Percentiles rank a stretch among this genome's conserved stretches.
Evolutionary conservation across 306 rosid species (phyloP).

Genomic region (Cucurbita argyrosperma): DNA sequence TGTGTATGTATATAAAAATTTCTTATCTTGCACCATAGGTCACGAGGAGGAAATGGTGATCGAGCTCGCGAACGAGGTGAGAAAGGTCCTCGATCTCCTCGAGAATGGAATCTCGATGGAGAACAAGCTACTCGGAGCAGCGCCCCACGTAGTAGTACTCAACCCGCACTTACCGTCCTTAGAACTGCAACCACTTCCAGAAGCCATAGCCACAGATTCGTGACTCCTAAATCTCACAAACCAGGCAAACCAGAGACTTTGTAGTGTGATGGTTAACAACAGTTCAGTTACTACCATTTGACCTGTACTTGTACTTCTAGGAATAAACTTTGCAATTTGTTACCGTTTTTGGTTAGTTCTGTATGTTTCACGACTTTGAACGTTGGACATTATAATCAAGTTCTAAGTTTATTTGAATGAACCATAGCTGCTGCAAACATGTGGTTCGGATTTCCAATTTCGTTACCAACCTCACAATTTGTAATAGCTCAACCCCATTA

Average conservation of each 20-base stretch:
- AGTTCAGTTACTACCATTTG: not conserved
- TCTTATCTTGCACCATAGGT: slow-evolving; percentile 21
- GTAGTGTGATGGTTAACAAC: not conserved
- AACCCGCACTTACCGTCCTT: slow-evolving; percentile 35
- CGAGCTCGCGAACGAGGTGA: slow-evolving; percentile 86
- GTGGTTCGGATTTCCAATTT: not conserved
- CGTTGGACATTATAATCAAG: not conserved
- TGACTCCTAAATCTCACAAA: not conserved
- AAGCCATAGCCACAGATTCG: slow-evolving; percentile 73
- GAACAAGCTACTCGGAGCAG: slow-evolving; percentile 30
- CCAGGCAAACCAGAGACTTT: not conserved
- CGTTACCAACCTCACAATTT: too few species aligned
- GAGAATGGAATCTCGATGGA: slow-evolving; percentile 32
- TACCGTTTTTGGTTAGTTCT: not conserved
- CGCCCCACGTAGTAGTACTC: slow-evolving; percentile 36
- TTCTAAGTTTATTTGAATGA: not conserved
- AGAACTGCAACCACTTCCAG: slow-evolving; percentile 46
- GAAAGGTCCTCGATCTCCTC: slow-evolving; percentile 47
- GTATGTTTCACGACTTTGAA: not conserved
- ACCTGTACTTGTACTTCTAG: not conserved
- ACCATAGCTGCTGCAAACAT: not conserved
- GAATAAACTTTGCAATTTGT: not conserved
- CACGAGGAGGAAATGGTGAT: slow-evolving; percentile 77
- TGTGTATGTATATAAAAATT: not conserved
- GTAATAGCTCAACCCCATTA: too few species aligned